Evolutionary conservation across 345 rosid genomes (phyloP).

Genomic region (Garcia nutans): DNA sequence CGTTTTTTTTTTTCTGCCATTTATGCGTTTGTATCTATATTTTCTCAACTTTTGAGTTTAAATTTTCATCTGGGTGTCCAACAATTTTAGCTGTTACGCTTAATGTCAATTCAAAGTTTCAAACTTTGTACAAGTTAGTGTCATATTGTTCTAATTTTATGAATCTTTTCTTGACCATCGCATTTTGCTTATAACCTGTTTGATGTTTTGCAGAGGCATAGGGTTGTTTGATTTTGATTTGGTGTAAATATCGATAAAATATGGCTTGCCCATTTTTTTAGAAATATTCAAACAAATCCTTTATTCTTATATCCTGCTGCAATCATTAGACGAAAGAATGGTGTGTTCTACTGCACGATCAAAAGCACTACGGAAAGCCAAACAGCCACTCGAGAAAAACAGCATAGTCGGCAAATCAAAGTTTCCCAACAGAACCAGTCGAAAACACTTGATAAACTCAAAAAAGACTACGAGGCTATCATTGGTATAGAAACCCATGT

Average conservation of each 20-base stretch:
- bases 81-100: not conserved
- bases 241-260: conserved; percentile 17
- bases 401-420: conserved; percentile 38
- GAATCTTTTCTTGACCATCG: not conserved
- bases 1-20: too few relatives aligned
- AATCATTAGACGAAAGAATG: conserved; percentile 46
- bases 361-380: conserved; percentile 41
- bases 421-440: conserved; percentile 42
- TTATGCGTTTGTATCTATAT: too few relatives aligned
- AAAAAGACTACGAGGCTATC: conserved; percentile 68
- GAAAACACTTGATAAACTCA: conserved; percentile 49
- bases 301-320: conserved; percentile 41
- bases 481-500: conserved; percentile 98
- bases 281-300: conserved; percentile 52
- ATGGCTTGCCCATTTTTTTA: conserved; percentile 66
- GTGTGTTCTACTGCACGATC: conserved; percentile 42
- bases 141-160: not conserved
- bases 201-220: conserved; percentile 36
- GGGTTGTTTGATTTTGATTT: conserved; percentile 11
- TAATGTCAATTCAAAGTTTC: not conserved
- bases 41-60: not conserved
- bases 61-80: not conserved
- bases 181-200: conserved; percentile 27
- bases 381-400: conserved; percentile 55
- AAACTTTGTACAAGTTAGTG: not conserved